Conservation (phyloP, 495 filamentous ascomycete species). For the Glutinoglossum americanum region DNA sequence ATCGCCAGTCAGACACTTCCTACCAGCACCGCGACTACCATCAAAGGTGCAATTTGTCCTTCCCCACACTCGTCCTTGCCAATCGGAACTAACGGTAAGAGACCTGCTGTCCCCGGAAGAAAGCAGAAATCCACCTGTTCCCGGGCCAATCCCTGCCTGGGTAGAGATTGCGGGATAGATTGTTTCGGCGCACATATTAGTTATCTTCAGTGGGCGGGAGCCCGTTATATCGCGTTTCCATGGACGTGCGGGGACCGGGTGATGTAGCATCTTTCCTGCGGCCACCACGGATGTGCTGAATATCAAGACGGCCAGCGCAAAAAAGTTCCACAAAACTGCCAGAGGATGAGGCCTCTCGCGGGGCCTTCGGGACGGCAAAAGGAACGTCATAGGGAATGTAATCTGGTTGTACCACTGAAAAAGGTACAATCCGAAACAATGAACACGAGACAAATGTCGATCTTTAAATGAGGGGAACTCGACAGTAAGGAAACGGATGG, state of each 20-base stretch:
- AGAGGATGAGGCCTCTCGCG: background rate
- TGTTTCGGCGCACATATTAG: slow-evolving; percentile 41
- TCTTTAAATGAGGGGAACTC: background rate
- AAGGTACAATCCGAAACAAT: background rate
- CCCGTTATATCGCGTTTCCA: background rate
- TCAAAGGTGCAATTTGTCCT: slow-evolving; percentile 63
- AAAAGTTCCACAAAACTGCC: background rate
- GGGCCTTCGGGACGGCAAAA: background rate
- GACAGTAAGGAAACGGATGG: background rate
- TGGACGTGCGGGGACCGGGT: background rate
- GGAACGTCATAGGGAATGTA: background rate
- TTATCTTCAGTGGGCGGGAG: slow-evolving; percentile 25
- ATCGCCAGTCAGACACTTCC: slow-evolving; percentile 52
- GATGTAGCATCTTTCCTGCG: background rate
- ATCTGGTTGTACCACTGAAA: background rate
- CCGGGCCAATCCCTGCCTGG: slow-evolving; percentile 40
- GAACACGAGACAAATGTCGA: background rate
- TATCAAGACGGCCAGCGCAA: background rate
- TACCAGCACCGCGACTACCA: slow-evolving; percentile 23
- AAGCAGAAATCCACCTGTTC: slow-evolving; percentile 40
- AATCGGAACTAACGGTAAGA: slow-evolving; percentile 39
- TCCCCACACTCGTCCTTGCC: slow-evolving; percentile 65
- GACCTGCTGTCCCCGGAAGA: slow-evolving; percentile 23
- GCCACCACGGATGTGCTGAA: background rate
- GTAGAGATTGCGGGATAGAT: slow-evolving; percentile 54